Base-by-base conservation (phyloP, 257 asterid genomes). In the Solanum arcanum region DNA sequence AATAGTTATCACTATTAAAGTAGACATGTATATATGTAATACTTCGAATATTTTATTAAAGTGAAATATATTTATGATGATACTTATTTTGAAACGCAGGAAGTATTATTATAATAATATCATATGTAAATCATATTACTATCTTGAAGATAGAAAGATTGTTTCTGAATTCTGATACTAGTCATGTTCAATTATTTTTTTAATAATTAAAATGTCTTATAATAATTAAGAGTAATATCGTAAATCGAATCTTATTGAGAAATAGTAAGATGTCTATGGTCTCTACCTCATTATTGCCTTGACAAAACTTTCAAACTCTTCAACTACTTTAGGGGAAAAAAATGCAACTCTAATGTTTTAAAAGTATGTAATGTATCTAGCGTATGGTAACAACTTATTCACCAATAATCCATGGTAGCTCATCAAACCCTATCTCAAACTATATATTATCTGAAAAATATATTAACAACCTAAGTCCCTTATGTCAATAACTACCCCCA, bases 61-160 rank as follows among this genome's bases (percentile, higher is more conserved):
- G 8, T 49, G 21, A 49, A 49, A 49, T 5, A 49, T 49, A 49
- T 49, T 47, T 14, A 5, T 1, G 3, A 14, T 14, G 18, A 14
- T 47, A 14, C 7, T 47, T 47, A 47, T 13, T 47, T 47, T 47
- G 56, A 47, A 20, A 47, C 2, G 52, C 18, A 46, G 7, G 1
- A 46, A 46, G 18, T 4, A 46, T 6, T 46, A 46, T 0, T 12
- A 12, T 10, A 46, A 46, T 27, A 27, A 27, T 27, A 27, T 1
- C 5, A 6, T 13, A 46, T 2, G 6, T 6, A 4, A 2, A 46
- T 1, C 12, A 15, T 4, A 47, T 0, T 0, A 47, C 3, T 47
- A 49, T 14, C 20, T 49, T 49, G 2, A 7, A 49, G 20, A 2
- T 49, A 15, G 1, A 49, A 7, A 47, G 2, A 1, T 47, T 0